These are phyloP conservation scores for Nepenthes mirabilis DNA, from an alignment of 148 eudicot genomes.

Conservation along the genomic window DNA sequence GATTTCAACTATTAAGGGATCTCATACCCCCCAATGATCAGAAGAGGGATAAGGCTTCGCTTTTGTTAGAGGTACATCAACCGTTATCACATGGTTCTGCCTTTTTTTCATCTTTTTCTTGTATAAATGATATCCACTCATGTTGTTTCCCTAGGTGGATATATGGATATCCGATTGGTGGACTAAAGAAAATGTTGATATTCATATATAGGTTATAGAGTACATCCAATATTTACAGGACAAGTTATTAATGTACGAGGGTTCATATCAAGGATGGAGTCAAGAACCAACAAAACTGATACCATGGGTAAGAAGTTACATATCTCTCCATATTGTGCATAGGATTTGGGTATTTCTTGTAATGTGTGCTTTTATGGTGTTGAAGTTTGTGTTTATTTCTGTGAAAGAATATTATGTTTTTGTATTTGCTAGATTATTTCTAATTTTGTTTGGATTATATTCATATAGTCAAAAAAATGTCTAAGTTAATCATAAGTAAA, in stretches of 20 bases:
- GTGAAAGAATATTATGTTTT: too few species aligned
- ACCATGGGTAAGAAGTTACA: slow-evolving; percentile 47
- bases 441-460: too few species aligned
- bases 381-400: too few species aligned
- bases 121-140: neutral
- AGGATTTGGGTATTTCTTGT: neutral
- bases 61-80: slow-evolving; percentile 61
- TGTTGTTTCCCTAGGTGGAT: neutral
- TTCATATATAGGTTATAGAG: slow-evolving; percentile 57
- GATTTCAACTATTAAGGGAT: slow-evolving; percentile 80
- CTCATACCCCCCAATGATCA: slow-evolving; percentile 87
- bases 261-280: slow-evolving; percentile 50
- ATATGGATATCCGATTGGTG: neutral
- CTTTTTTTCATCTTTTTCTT: slow-evolving; percentile 3
- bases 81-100: neutral
- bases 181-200: neutral
- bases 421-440: too few species aligned
- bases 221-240: slow-evolving; percentile 73
- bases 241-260: slow-evolving; percentile 58
- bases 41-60: slow-evolving; percentile 88
- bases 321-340: neutral
- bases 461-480: too few species aligned
- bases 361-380: too few species aligned
- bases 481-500: too few species aligned
- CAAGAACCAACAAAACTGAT: slow-evolving; percentile 49